These are phyloP conservation scores for Tetraselmis striata DNA, from an alignment of 139 green algal species.

Conservation along the genomic window DNA sequence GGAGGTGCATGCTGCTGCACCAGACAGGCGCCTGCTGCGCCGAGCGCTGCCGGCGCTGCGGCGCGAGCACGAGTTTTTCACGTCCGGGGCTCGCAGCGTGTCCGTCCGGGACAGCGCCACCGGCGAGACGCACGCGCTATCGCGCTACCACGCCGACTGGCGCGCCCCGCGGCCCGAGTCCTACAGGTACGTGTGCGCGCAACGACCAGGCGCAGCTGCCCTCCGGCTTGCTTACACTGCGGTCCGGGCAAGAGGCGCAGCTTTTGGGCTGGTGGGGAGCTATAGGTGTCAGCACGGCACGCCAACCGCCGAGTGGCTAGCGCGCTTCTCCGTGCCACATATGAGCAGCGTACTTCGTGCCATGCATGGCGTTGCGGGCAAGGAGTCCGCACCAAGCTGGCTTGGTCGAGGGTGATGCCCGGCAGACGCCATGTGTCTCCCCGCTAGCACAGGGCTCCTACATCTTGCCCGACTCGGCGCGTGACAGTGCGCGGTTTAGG, in stretches of 20 bases:
- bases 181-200: slow-evolving; percentile 49
- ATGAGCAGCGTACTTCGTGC: not conserved
- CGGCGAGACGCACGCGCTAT: slow-evolving; percentile 31
- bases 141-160: slow-evolving; percentile 74
- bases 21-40: slow-evolving; percentile 28
- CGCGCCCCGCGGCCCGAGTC: slow-evolving; percentile 75
- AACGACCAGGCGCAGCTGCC: too few species aligned
- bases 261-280: too few species aligned
- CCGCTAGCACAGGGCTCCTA: too few species aligned
- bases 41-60: slow-evolving; percentile 57
- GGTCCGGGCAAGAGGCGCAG: too few species aligned
- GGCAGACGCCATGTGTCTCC: too few species aligned
- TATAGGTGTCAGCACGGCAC: too few species aligned
- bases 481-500: too few species aligned
- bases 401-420: too few species aligned
- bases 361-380: not conserved
- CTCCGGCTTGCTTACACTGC: too few species aligned
- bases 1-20: slow-evolving; percentile 29
- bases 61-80: slow-evolving; percentile 75
- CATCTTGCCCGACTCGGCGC: too few species aligned
- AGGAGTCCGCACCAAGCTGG: too few species aligned
- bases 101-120: slow-evolving; percentile 17
- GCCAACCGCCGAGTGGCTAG: too few species aligned
- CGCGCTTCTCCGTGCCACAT: not conserved
- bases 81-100: slow-evolving; percentile 31